Conservation (phyloP, 208 protist species). For the Naegleria gruberi region DNA sequence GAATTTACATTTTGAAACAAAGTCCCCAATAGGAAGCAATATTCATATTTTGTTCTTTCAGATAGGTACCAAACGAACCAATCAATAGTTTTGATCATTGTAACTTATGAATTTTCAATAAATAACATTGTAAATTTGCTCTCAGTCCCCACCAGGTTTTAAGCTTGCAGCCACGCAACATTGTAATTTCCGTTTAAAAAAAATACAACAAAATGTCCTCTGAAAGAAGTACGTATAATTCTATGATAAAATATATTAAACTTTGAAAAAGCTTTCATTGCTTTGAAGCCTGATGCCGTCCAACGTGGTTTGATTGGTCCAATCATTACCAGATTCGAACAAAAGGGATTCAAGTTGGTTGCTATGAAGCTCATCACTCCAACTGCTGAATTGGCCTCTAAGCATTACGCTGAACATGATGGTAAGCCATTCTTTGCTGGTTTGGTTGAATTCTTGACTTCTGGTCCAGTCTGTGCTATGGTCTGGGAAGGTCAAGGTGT, state of each 20-base stretch:
- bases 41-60: no score
- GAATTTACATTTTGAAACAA: no score
- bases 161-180: no score
- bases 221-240: not conserved
- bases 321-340: conserved; percentile 29
- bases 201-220: not conserved
- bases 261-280: conserved; percentile 12
- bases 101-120: no score
- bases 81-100: no score
- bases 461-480: conserved; percentile 92
- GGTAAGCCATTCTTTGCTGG: conserved; percentile 83
- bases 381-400: conserved; percentile 65
- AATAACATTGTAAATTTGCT: no score
- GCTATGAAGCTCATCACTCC: conserved; percentile 80
- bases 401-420: conserved; percentile 65
- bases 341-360: conserved; percentile 54
- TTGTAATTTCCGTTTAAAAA: no score
- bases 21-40: no score
- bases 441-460: conserved; percentile 86
- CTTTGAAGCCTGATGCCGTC: conserved; percentile 31
- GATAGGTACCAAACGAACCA: no score
- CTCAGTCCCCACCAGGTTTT: no score
- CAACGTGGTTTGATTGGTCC: conserved; percentile 45
- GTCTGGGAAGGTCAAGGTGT: conserved; percentile 91
- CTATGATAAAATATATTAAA: not conserved